Evolutionary conservation across 1,139 yeast genomes (phyloP).

Genomic region (Sugiyamaella pinicola): DNA sequence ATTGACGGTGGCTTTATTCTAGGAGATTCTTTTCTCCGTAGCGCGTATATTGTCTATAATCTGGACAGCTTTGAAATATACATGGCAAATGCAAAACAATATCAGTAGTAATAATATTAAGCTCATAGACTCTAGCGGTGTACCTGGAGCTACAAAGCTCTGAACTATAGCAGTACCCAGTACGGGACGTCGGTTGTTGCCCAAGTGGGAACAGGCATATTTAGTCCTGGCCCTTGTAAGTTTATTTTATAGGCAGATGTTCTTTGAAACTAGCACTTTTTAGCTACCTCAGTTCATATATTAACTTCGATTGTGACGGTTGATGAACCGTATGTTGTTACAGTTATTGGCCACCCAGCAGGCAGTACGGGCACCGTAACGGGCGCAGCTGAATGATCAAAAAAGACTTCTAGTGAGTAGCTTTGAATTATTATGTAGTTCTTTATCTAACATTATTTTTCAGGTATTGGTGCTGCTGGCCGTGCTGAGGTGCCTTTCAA

Average conservation of each 20-base stretch:
- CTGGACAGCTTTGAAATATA: slow-evolving; percentile 63
- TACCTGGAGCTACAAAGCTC: slow-evolving; percentile 26
- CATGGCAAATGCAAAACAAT: slow-evolving; percentile 56
- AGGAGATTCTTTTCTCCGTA: slow-evolving; percentile 73
- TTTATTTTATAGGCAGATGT: no score
- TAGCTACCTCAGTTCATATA: background rate
- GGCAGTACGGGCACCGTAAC: background rate
- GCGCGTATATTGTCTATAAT: slow-evolving; percentile 75
- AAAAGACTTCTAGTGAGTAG: background rate
- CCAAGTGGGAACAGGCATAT: slow-evolving; percentile 4
- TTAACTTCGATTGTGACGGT: background rate
- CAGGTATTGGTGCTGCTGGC: background rate
- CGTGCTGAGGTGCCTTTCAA: background rate
- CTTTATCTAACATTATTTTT: background rate
- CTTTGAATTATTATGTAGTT: background rate
- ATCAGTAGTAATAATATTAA: slow-evolving; percentile 28
- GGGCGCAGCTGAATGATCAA: no score
- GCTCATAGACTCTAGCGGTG: slow-evolving; percentile 29
- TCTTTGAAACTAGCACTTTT: no score
- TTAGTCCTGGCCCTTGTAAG: slow-evolving; percentile 1
- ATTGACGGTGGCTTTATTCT: slow-evolving; percentile 41
- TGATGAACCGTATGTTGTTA: background rate
- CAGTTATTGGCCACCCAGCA: background rate
- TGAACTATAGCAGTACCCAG: slow-evolving; percentile 22
- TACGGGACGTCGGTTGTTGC: slow-evolving; percentile 11